Evolutionary conservation across 73 alveolate genomes (phyloP).

Genomic region (Effrenium voratum): DNA sequence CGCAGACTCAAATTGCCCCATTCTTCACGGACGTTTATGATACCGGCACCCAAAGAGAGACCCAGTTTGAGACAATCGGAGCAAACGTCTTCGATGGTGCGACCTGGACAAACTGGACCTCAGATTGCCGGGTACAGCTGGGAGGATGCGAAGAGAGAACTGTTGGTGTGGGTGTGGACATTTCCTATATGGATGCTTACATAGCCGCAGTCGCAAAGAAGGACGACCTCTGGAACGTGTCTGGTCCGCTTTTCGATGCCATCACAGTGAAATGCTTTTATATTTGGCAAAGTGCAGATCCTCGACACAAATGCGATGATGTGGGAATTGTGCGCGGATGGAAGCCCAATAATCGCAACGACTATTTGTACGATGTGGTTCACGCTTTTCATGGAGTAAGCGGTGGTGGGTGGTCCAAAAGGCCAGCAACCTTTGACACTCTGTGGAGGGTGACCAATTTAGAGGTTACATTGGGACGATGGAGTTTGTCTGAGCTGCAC

Average conservation of each 20-base stretch:
- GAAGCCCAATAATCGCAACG: constrained; percentile 1
- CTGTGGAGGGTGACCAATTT: constrained; percentile 58
- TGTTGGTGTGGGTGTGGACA: constrained; percentile 57
- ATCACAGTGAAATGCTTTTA: constrained; percentile 64
- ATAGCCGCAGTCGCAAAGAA: constrained; percentile 7
- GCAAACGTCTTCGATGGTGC: constrained; percentile 73
- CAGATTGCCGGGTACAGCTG: constrained; percentile 56
- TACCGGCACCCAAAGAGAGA: constrained; percentile 66
- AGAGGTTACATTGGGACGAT: constrained; percentile 74
- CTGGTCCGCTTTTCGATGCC: constrained; percentile 77
- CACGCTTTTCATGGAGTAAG: constrained; percentile 43
- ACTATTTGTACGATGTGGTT: constrained; percentile 37
- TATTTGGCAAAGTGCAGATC: constrained; percentile 70
- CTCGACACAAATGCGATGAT: constrained; percentile 68
- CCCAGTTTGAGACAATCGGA: constrained; percentile 46
- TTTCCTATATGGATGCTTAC: background rate
- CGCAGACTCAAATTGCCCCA: background rate
- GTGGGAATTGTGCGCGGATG: constrained; percentile 50
- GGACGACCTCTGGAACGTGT: constrained; percentile 62
- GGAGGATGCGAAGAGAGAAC: constrained; percentile 62
- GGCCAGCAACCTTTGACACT: constrained; percentile 60
- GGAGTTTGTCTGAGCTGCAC: constrained; percentile 67
- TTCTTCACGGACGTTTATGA: constrained; percentile 66
- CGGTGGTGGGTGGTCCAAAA: constrained; percentile 62
- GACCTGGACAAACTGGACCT: constrained; percentile 53